A percentile compares a stretch with the other conserved stretches of the same genome.
Evolutionary conservation across 208 protist genomes (phyloP).

Genomic region (Leptomonas pyrrhocoris): DNA sequence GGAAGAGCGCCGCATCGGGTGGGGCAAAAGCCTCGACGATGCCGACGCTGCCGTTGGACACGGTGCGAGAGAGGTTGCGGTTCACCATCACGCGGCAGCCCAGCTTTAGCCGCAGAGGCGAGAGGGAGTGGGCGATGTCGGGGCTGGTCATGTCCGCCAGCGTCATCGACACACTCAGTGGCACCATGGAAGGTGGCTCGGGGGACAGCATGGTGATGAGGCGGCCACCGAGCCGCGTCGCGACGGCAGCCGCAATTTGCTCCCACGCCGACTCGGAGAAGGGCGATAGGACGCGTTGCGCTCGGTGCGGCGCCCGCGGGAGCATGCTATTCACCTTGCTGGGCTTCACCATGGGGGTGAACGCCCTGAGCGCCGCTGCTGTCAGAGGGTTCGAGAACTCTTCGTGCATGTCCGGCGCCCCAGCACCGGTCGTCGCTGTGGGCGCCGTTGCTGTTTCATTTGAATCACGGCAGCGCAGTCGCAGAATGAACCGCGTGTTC

Average conservation of each 20-base stretch:
- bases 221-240: slow-evolving; percentile 42
- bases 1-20: slow-evolving; percentile 73
- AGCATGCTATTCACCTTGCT: not conserved
- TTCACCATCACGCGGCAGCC: slow-evolving; percentile 91
- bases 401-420: too few species aligned
- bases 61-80: slow-evolving; percentile 84
- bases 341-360: not conserved
- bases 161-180: slow-evolving; percentile 67
- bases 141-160: slow-evolving; percentile 62
- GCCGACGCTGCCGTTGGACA: slow-evolving; percentile 90
- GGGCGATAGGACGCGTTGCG: slow-evolving; percentile 7
- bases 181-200: slow-evolving; percentile 57
- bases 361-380: not conserved
- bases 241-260: slow-evolving; percentile 41
- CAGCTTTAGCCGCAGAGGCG: slow-evolving; percentile 80
- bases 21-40: slow-evolving; percentile 83
- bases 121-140: slow-evolving; percentile 55
- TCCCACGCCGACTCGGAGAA: slow-evolving; percentile 40
- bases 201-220: slow-evolving; percentile 50
- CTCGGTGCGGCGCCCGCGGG: not conserved
- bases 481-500: slow-evolving; percentile 43
- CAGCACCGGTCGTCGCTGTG: not conserved
- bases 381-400: not conserved
- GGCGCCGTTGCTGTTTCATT: not conserved
- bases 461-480: slow-evolving; percentile 49